Conservation (phyloP, 2,329 filamentous ascomycete genomes). For the Lecanoromycetidae sp. region DNA sequence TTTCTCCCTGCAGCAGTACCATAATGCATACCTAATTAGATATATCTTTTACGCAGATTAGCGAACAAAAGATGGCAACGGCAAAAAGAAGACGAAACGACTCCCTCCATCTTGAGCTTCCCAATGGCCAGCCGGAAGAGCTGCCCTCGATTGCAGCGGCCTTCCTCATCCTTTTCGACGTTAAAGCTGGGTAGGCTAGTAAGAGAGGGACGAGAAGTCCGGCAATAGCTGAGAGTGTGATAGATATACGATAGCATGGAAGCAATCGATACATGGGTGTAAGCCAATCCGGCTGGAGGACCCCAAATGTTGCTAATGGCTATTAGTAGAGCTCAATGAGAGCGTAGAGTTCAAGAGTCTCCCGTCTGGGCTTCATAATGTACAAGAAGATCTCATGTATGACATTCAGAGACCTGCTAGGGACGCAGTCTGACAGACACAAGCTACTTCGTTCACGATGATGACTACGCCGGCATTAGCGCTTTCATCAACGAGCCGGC, state of each 20-base stretch:
- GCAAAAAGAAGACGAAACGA: constrained; percentile 10
- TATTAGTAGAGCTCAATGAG: constrained; percentile 55
- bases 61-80: constrained; percentile 3
- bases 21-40: too few species aligned
- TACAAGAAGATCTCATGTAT: constrained; percentile 65
- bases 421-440: neutral
- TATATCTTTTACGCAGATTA: neutral
- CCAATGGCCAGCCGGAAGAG: constrained; percentile 5
- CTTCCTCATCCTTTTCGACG: constrained; percentile 17
- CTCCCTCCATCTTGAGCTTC: constrained; percentile 18
- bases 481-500: constrained; percentile 80
- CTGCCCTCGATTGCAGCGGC: constrained; percentile 15
- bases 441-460: constrained; percentile 78
- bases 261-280: constrained; percentile 56
- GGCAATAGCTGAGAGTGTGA: neutral
- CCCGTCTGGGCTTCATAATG: constrained; percentile 82
- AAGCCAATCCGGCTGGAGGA: constrained; percentile 24
- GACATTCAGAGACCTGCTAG: constrained; percentile 14
- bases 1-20: neutral
- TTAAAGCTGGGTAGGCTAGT: constrained; percentile 17
- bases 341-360: constrained; percentile 93
- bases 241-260: constrained; percentile 78
- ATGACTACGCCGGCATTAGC: constrained; percentile 71
- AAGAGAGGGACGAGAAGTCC: neutral
- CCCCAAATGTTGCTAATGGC: constrained; percentile 17